Base-by-base conservation (phyloP, 2,329 filamentous ascomycete genomes). In the Penicillium sp. region DNA sequence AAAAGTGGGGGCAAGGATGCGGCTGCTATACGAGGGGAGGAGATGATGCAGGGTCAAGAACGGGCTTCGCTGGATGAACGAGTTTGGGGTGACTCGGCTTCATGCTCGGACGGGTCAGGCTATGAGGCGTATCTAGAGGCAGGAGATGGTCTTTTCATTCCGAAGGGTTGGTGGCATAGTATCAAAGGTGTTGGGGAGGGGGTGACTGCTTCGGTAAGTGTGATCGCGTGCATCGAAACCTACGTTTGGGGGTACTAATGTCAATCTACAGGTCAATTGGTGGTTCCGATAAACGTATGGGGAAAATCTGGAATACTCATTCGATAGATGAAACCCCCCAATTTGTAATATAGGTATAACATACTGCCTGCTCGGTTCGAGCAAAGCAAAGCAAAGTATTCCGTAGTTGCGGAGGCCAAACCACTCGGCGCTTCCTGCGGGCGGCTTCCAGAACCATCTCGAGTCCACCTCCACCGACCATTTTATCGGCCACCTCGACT, bases 1-100 rank as follows among this genome's bases (percentile, higher is more conserved):
- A 75, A 72, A 42, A 71, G 67, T 64, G 68, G 69, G 3, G 60
- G 67, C 37, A 65, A 63, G 8, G 70, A 64, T 14, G 78, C 73
- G 52, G 81, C 80, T 22, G 78, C 77, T 14, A 82, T 97, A 65
- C 83, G 92, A 58, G 90, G 90, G 0, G 83, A 88, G 11, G 92
- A 96, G 72, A 97, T 98, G 93, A 97, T 98, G 92, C 82, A 88
- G 54, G 92, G 92, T 0, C 76, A 79, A 1, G 91, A 96, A 76
- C 87, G 87, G 64, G 75, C 80, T 20, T 78, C 83, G 2, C 75
- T 97, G 14, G 86, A 93, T 64, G 77, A 83, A 1, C 86, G 83
- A 3, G 83, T 96, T 2, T 98, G 94, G 95, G 78, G 75, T 22
- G 66, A 69, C 2, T 50, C 68, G 31, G 69, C 62, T 1, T 63